Evolutionary conservation across 2,329 filamentous ascomycete species (phyloP), one percentile per base, ranked within the genome.

Genomic region (Periconia macrospinosa): DNA sequence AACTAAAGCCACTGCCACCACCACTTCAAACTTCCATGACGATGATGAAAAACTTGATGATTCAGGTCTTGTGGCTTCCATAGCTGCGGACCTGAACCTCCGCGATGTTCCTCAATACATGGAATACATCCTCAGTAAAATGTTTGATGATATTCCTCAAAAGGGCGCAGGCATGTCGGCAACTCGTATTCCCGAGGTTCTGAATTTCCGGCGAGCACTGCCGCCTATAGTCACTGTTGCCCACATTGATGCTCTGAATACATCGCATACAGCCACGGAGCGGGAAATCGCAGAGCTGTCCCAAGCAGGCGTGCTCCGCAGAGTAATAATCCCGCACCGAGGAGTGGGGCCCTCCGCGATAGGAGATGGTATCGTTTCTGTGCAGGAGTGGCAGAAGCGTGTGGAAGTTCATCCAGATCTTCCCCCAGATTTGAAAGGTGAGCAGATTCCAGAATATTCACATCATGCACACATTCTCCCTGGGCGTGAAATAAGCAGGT

Each of bases 221-320:
- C 86, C 89, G 10, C 85, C 84, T 0, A 76, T 91, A 19, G 84
- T 88, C 6, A 87, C 85, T 0, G 71, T 86, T 18, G 82, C 85
- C 1, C 88, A 92, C 67, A 69, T 92, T 7, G 83, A 87, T 56
- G 82, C 86, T 1, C 72, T 91, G 1, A 78, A 88, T 43, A 74
- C 73, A 10, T 85, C 83, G 2, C 83, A 87, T 1, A 89, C 87
- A 0, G 78, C 76, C 1, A 84, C 85, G 1, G 88, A 91, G 71
- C 78, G 88, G 44, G 88, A 90, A 67, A 79, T 89, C 18, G 86
- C 83, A 3, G 81, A 85, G 61, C 77, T 91, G 35, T 71, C 82
- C 17, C 75, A 78, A 13, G 77, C 76, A 11, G 87, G 88, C 0
- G 74, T 80, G 5, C 55, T 91, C 44, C 77, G 86, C 41, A 84